Evolutionary conservation across 495 filamentous ascomycete genomes (phyloP), one percentile per base, ranked within the genome.

Genomic region (Penicillium samsonianum): DNA sequence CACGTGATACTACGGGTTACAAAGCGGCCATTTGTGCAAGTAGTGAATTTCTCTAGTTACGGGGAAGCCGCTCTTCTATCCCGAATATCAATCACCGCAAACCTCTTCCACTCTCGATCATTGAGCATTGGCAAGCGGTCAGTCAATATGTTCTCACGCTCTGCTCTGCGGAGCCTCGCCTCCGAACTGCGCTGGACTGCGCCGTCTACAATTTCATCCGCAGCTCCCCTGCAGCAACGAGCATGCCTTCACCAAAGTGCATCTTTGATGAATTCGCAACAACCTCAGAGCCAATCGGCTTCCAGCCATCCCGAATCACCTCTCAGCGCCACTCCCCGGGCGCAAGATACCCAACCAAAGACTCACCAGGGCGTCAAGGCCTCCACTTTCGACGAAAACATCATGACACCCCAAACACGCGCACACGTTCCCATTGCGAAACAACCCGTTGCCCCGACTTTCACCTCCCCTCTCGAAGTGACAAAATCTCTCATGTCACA

Each of bases 401-500:
- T 58, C 41, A 55, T 65, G 48, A 57, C 55, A 35, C 51, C 56
- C 45, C 44, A 54, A 53, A 53, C 62, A 56, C 63, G 61, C 62
- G n/a, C 63, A 35, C 49, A 68, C 56, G 48, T 69, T 58, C 66
- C 67, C 52, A 25, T 58, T 26, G 53, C 55, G 46, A 77, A 76
- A 65, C 73, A 67, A 48, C 69, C 72, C 51, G 63, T 73, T 40
- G 57, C 62, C n/a, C 73, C 73, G 10, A 63, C 61, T 53, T 75
- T 79, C 60, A 53, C 55, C 52, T 51, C 69, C 2, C 67, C 75
- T 28, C 68, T 79, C 26, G 65, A 73, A 62, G 69, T 87, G 64
- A 76, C 76, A 53, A 67, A 79, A 37, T 84, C 84, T 7, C 79
- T 93, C 58, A 78, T 82, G 52, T 68, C 82, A 38, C 81, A 90